Conservation (phyloP, 129 eudicot genomes). For the Gnaphalium uliginosum region DNA sequence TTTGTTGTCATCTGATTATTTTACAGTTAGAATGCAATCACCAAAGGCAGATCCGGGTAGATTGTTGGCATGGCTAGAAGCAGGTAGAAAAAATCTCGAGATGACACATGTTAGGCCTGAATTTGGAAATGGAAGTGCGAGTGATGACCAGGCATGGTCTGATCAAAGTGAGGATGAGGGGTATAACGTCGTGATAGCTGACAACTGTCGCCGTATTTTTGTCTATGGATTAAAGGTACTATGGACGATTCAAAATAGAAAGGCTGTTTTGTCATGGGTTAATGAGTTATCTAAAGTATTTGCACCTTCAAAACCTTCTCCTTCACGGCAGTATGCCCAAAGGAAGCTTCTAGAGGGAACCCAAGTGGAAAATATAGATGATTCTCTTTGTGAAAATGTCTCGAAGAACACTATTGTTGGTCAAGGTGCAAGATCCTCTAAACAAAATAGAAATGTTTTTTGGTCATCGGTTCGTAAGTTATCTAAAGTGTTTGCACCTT, state of each 20-base stretch:
- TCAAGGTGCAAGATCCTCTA: constrained; percentile 58
- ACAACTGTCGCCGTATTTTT: constrained; percentile 81
- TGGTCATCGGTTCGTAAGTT: constrained; percentile 99
- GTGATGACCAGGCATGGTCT: constrained; percentile 90
- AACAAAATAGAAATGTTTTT: constrained; percentile 86
- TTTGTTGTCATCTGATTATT: constrained; percentile 88
- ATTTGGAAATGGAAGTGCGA: constrained; percentile 93
- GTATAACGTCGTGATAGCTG: constrained; percentile 95
- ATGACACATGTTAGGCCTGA: constrained; percentile 94
- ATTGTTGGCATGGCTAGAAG: constrained; percentile 93
- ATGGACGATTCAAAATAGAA: constrained; percentile 88
- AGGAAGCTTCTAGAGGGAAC: constrained; percentile 75
- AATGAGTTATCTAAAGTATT: constrained; percentile 97
- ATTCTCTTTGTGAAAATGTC: constrained; percentile 47
- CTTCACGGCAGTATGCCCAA: constrained; percentile 92
- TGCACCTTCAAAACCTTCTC: constrained; percentile 93
- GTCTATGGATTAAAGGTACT: constrained; percentile 93
- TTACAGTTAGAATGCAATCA: constrained; percentile 89
- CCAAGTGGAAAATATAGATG: constrained; percentile 38
- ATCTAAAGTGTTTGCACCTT: constrained; percentile 89
- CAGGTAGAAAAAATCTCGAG: constrained; percentile 88
- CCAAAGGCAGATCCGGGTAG: constrained; percentile 91
- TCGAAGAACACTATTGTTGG: constrained; percentile 45
- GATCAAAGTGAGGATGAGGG: constrained; percentile 99
- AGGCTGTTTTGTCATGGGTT: constrained; percentile 99